phyloP scores from a whole-genome alignment of 805 yeast genomes.

The Cyberlindnera bimundalis region DNA sequence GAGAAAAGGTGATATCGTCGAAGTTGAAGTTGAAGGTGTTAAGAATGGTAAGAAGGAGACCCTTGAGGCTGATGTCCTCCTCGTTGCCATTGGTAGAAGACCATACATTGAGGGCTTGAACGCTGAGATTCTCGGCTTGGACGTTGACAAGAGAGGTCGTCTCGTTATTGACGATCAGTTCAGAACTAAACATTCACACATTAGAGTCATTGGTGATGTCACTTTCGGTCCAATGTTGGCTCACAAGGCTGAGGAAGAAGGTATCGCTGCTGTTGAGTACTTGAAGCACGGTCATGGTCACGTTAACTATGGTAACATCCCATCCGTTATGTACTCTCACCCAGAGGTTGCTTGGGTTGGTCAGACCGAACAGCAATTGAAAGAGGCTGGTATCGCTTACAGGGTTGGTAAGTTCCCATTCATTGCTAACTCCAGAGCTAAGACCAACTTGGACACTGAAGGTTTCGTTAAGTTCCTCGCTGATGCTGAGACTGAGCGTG shows the following conservation, averaged over 20 bases:
- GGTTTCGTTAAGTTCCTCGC: slow-evolving; percentile 95
- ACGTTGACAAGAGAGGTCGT: slow-evolving; percentile 88
- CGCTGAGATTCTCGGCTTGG: slow-evolving; percentile 86
- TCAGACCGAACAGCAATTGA: slow-evolving; percentile 89
- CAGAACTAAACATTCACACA: slow-evolving; percentile 88
- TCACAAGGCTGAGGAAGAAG: slow-evolving; percentile 99
- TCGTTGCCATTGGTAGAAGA: slow-evolving; percentile 98
- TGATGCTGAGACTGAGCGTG: slow-evolving; percentile 96
- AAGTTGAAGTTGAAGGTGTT: slow-evolving; percentile 83
- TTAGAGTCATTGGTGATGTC: slow-evolving; percentile 96
- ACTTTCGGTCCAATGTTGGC: slow-evolving; percentile 99
- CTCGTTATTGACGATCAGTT: slow-evolving; percentile 91
- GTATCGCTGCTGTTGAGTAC: slow-evolving; percentile 96
- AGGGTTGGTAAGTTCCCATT: slow-evolving; percentile 98
- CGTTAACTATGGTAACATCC: slow-evolving; percentile 96
- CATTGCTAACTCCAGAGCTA: slow-evolving; percentile 98
- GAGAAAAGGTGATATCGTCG: slow-evolving; percentile 84
- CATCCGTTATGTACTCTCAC: slow-evolving; percentile 98
- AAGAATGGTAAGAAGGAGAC: slow-evolving; percentile 79
- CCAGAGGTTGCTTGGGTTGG: slow-evolving; percentile 99
- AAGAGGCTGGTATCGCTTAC: slow-evolving; percentile 87
- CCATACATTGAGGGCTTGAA: slow-evolving; percentile 90
- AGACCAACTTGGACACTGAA: slow-evolving; percentile 95
- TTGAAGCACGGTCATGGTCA: slow-evolving; percentile 94
- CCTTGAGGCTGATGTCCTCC: slow-evolving; percentile 85